phyloP scores from a whole-genome alignment of 257 asterid genomes.

The Nicotiana undulata region DNA sequence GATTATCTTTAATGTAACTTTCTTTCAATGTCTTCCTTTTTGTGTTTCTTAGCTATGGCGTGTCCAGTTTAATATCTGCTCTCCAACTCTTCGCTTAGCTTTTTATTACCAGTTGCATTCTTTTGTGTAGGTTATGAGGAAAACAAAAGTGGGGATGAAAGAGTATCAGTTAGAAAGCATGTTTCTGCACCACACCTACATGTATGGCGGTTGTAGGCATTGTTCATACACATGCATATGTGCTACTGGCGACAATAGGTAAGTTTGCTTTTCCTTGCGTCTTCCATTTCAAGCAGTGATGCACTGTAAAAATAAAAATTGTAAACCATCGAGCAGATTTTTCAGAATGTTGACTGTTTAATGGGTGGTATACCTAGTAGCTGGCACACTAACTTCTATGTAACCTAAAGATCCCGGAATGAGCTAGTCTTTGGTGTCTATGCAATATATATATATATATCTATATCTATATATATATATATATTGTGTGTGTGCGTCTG shows the following conservation, averaged over 20 bases:
- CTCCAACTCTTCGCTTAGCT: not conserved
- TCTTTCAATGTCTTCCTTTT: not conserved
- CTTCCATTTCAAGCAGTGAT: not conserved
- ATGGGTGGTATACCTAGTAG: not conserved
- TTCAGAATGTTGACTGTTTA: not conserved
- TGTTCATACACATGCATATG: constrained; percentile 98
- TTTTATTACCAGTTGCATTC: constrained; percentile 18
- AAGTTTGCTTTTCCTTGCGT: constrained; percentile 3
- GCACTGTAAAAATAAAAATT: not conserved
- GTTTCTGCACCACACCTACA: constrained; percentile 97
- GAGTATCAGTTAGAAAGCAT: constrained; percentile 93
- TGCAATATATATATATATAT: not conserved
- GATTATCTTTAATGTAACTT: not conserved
- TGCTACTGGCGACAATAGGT: constrained; percentile 92
- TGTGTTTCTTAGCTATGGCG: not conserved
- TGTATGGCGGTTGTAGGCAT: constrained; percentile 97
- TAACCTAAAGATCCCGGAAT: not conserved
- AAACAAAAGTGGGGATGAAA: constrained; percentile 70
- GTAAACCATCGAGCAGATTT: not conserved
- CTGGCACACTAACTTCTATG: not conserved
- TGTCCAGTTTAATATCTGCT: not conserved
- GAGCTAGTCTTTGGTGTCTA: not conserved
- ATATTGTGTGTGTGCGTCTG: not conserved
- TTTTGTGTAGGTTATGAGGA: constrained; percentile 73
- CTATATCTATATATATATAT: too few species aligned